Evolutionary conservation across 179 eudicot species (phyloP), one percentile per base, ranked within the genome.

Genomic region (Silene vulgaris): DNA sequence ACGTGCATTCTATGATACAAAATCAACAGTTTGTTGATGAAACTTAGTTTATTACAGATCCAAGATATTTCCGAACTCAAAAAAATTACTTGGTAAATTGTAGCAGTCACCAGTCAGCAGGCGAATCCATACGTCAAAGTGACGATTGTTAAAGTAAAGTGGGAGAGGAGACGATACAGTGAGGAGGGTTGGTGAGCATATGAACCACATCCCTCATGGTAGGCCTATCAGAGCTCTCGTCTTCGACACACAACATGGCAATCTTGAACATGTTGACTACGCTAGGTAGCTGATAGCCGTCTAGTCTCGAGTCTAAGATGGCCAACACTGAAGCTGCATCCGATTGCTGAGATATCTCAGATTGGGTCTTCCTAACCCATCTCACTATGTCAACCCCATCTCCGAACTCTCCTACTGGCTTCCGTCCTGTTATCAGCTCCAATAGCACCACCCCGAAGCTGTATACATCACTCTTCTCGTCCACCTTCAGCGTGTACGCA

Each of bases 321-420:
- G 97, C 97, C 1, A 88, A 81, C 35, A 90, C 97, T 0, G 88
- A 84, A 11, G 91, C 90, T 8, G 86, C 86, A 77, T 91, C 90
- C 0, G 96, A 89, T 3, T 90, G 92, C 52, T 88, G 83, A n/a
- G 89, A 74, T 1, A 89, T 80, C 62, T 92, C 97, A 0, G 89
- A 83, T 69, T 80, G 84, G 0, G 87, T 92, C 74, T 86, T 84
- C 80, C 77, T 84, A 1, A 92, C 84, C 97, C 97, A 92, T 79
- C 94, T 87, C 74, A 92, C 97, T 74, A 92, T 92, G 84, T 92
- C 96, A 45, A 92, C 94, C 8, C 97, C 97, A 2, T 89, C 96
- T 0, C 96, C 97, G 4, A 92, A 92, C 57, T 92, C 96, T 3
- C 97, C 97, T 52, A 92, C 96, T 3, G 97, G 94, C 71, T 87